Evolutionary conservation across 2,329 filamentous ascomycete genomes (phyloP), one percentile per base, ranked within the genome.

Genomic region (Fusarium pseudonygamai): DNA sequence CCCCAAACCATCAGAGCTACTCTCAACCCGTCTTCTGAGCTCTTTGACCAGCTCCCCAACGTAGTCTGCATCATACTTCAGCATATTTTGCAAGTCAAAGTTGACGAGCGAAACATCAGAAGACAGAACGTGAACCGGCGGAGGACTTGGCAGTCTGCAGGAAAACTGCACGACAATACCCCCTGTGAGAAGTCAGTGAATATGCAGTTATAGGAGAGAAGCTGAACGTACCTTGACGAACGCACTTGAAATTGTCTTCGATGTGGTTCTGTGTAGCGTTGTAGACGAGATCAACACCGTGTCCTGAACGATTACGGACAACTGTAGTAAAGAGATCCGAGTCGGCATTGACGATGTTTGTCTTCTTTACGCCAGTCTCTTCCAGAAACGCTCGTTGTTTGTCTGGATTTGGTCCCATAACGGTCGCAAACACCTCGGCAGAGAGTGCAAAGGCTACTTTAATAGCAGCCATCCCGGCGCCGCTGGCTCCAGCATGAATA

Each of bases 221-320:
- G 43, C 46, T 10, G 24, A 20, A 78, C 82, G 77, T 78, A 82
- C 84, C 79, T 30, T 70, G 77, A 40, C 80, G 78, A 30, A 85
- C 79, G 46, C 82, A 85, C 43, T 78, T 73, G 20, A 79, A 73
- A 61, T 79, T 82, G 7, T 75, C 64, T 6, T 81, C 78, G 8
- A 81, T 58, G 40, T 82, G 72, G 14, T 80, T 74, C 53, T 82
- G 82, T 0, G 85, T 84, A 1, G 86, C 80, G 69, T 87, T 86
- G 58, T 87, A 86, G 4, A 87, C 78, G 7, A 87, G 66, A 49
- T 88, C 83, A 5, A 86, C 76, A 18, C 82, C 82, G 36, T 70
- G 72, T 20, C 66, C 68, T 2, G 84, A 85, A 24, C 79, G 60
- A 0, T 78, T 68, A 32, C 79, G 72, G 39, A 87, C 69, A 7